Base-by-base conservation (phyloP, 768 basidiomycete genomes). In the Termitomyces sp. region DNA sequence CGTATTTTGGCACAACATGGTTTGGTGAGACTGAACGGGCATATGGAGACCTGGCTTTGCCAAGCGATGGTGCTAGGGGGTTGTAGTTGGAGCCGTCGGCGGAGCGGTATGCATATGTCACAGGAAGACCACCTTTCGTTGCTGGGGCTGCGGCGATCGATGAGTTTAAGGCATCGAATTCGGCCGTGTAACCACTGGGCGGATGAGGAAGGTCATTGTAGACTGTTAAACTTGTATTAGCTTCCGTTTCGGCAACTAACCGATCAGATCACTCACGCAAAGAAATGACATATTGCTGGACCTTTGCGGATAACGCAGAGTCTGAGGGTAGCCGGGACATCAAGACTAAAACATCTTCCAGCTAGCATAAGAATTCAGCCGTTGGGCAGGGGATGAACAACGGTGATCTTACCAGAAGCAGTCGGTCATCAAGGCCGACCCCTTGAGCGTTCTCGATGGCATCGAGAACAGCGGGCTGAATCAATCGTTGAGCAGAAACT, bases 171-270 rank as follows among this genome's bases (percentile, higher is more conserved):
- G 7, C 21, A 29, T 61, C 40, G 23, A 43, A 54, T 4, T 47
- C 3, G n/a, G 56, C 53, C 38, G 88, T 70, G 65, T 83, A 89
- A 11, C 74, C 75, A 48, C 68, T 71, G 10, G 88, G 85, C 5
- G 90, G 90, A 60, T 90, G 90, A 3, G 89, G 89, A 35, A 93
- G 80, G 68, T 91, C 91, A 59, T 87, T 84, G 76, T 86, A 91
- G 41, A 91, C 87, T 88, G 29, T 19, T 25, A 11, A 21, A 14
- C 4, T 38, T 47, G 58, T 42, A 56, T 47, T 54, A 56, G 35
- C 53, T 63, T 58, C 66, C 59, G 37, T 40, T 25, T 50, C 53
- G 48, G 55, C 44, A 46, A 45, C 21, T 38, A 49, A 35, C 41
- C 57, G 49, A 58, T 56, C 27, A 53, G 21, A 44, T 45, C 41